Conservation (phyloP, 805 yeast genomes). For the Metschnikowia vanudenii region DNA sequence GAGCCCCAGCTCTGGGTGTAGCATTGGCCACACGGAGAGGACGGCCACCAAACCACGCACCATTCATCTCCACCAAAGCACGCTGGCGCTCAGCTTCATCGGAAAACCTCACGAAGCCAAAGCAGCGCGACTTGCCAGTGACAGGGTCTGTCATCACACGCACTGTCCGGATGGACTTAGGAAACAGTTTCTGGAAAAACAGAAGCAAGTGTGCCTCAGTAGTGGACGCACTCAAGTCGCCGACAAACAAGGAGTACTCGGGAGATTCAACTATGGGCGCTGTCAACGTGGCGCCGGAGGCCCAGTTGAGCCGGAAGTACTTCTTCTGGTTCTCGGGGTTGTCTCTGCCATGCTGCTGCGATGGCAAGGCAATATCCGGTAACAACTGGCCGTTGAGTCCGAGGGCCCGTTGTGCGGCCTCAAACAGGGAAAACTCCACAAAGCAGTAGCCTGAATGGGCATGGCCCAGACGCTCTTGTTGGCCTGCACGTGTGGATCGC, state of each 20-base stretch:
- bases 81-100: slow-evolving; percentile 65
- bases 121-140: slow-evolving; percentile 72
- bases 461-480: slow-evolving; percentile 20
- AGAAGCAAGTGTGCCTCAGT: slow-evolving; percentile 78
- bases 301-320: slow-evolving; percentile 77
- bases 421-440: slow-evolving; percentile 66
- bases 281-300: slow-evolving; percentile 72
- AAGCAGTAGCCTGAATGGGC: slow-evolving; percentile 67
- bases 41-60: slow-evolving; percentile 77
- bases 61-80: slow-evolving; percentile 74
- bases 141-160: slow-evolving; percentile 86
- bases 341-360: slow-evolving; percentile 39
- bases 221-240: slow-evolving; percentile 73
- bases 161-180: slow-evolving; percentile 68
- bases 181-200: slow-evolving; percentile 64
- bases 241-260: slow-evolving; percentile 77
- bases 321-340: slow-evolving; percentile 53
- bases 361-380: slow-evolving; percentile 54
- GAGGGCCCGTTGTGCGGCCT: slow-evolving; percentile 68
- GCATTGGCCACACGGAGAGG: slow-evolving; percentile 77
- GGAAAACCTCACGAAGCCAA: slow-evolving; percentile 77
- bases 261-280: slow-evolving; percentile 73
- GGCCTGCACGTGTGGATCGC: slow-evolving; percentile 23
- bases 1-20: slow-evolving; percentile 55
- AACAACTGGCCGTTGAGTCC: slow-evolving; percentile 62